Base-by-base conservation (phyloP, 2,329 filamentous ascomycete genomes). In the Fusarium coicis region DNA sequence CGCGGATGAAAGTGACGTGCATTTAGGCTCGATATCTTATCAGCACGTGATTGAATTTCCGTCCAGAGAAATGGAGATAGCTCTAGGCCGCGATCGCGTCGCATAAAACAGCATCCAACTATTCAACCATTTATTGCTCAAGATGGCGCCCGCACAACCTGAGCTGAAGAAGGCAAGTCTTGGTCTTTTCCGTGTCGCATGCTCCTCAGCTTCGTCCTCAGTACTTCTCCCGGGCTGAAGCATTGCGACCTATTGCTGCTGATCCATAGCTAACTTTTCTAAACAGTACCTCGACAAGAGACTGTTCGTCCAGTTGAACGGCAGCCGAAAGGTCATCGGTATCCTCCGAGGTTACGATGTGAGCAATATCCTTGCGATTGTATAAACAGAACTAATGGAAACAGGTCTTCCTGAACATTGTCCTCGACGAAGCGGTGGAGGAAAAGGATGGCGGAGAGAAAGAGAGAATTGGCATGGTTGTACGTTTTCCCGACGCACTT, bases 91-190 rank as follows among this genome's bases (percentile, higher is more conserved):
- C 59, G 65, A 77, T 78, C 74, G 76, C 78, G 76, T 79, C 75
- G 77, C 70, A 79, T 63, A 61, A 71, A 72, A 76, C 73, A 66
- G 71, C 65, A 80, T 55, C 40, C 72, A 68, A 74, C 65, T 63
- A 74, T 73, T 66, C 68, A 68, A 69, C 64, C 68, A 69, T 73
- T 71, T 67, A 79, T 67, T 77, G 76, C 77, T 83, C 86, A 93
- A 87, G 76, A 99, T 99, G 96, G 94, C 96, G 86, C 96, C 97
- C 91, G 95, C 96, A 83, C 96, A 98, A 86, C 96, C 96, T 79
- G 97, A 99, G 87, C 90, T 99, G 73, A 99, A 98, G 87, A 99
- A 98, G 91, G 96, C 97, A 85, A 32, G 76, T 65, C 15, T 7
- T 6, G n/a, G 18, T 30, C 5, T 32, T n/a, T 37, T 21, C 10